Evolutionary conservation across 352 stramenopile species (phyloP).

Genomic region (Globisporangium spiculum): DNA sequence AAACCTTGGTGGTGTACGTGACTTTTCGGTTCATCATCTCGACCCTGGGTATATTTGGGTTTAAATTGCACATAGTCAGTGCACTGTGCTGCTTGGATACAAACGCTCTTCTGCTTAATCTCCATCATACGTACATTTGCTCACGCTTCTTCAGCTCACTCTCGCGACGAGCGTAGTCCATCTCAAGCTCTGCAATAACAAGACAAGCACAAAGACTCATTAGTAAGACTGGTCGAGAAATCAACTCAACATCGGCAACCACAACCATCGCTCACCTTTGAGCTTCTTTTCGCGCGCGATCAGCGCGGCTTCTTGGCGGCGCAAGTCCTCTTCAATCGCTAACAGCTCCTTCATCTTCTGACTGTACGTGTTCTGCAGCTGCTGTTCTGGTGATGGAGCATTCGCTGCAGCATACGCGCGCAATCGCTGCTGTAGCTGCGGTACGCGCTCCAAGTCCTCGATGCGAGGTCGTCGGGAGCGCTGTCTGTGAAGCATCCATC

Average conservation of each 20-base stretch:
- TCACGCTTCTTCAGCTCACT: constrained; percentile 82
- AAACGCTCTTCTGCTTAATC: background rate
- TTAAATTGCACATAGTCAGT: constrained; percentile 11
- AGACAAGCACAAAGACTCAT: background rate
- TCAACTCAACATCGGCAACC: background rate
- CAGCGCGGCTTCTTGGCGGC: constrained; percentile 80
- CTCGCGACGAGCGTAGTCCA: constrained; percentile 78
- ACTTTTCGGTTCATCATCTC: constrained; percentile 81
- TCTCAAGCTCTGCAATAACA: constrained; percentile 50
- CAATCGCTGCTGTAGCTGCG: constrained; percentile 77
- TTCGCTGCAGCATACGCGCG: constrained; percentile 71
- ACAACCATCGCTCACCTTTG: constrained; percentile 43
- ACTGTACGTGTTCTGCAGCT: constrained; percentile 79
- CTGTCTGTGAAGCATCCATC: constrained; percentile 88
- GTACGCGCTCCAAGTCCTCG: constrained; percentile 82
- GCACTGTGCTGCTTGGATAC: constrained; percentile 2
- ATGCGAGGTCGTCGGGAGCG: constrained; percentile 79
- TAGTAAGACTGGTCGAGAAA: background rate
- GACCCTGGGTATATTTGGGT: constrained; percentile 30
- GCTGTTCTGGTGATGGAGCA: constrained; percentile 49
- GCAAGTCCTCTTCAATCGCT: constrained; percentile 80
- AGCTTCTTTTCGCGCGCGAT: constrained; percentile 84
- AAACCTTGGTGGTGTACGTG: constrained; percentile 59
- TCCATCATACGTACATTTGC: constrained; percentile 54
- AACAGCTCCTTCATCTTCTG: constrained; percentile 88